Evolutionary conservation across 2,329 filamentous ascomycete species (phyloP).

Genomic region (Microsporum ferrugineum): DNA sequence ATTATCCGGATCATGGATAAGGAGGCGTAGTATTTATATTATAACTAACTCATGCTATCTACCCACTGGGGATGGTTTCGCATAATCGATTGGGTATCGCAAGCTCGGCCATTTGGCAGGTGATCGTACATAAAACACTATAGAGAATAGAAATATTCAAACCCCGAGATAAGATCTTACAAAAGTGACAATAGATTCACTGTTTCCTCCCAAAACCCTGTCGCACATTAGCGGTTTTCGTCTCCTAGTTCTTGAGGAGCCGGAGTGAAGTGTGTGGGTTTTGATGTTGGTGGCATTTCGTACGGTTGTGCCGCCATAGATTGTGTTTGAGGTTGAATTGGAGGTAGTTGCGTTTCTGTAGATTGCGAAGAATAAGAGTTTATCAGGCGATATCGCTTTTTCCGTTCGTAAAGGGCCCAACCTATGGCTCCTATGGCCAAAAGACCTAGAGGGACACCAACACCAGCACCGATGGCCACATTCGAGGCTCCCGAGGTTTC

Average conservation of each 20-base stretch:
- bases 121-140: not conserved
- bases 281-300: not conserved
- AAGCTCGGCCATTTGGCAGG: not conserved
- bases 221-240: not conserved
- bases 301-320: not conserved
- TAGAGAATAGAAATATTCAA: not conserved
- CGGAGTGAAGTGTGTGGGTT: not conserved
- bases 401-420: constrained; percentile 23
- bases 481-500: constrained; percentile 11
- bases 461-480: constrained; percentile 20
- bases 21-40: not conserved
- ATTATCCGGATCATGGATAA: not conserved
- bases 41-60: not conserved
- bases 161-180: not conserved
- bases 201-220: not conserved
- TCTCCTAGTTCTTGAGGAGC: not conserved
- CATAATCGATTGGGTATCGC: not conserved
- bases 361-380: not conserved
- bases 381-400: not conserved
- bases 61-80: not conserved
- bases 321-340: not conserved
- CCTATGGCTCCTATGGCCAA: constrained; percentile 21
- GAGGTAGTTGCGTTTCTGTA: not conserved
- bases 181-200: not conserved
- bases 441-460: constrained; percentile 23